Evolutionary conservation across 1,139 yeast species (phyloP).

Genomic region (Arxiozyma slooffiae): DNA sequence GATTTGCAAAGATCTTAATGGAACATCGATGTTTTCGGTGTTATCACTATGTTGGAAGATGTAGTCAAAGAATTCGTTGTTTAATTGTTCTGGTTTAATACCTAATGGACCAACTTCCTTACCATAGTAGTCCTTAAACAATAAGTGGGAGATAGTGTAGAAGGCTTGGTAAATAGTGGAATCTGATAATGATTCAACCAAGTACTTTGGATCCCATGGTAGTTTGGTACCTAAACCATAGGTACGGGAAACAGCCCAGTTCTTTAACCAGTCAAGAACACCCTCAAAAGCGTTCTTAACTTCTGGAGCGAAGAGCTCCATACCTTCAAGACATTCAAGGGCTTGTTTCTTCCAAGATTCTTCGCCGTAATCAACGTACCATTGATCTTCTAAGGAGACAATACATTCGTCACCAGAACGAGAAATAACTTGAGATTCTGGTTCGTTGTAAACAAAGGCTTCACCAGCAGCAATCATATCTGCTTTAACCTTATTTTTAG

Average conservation of each 20-base stretch:
- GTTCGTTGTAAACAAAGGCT: slow-evolving; percentile 89
- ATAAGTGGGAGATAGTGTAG: slow-evolving; percentile 80
- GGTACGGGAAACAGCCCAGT: slow-evolving; percentile 97
- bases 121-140: slow-evolving; percentile 86
- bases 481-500: slow-evolving; percentile 77
- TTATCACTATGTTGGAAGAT: slow-evolving; percentile 67
- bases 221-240: slow-evolving; percentile 92
- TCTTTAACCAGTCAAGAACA: slow-evolving; percentile 91
- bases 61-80: slow-evolving; percentile 89
- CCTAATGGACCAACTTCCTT: slow-evolving; percentile 58
- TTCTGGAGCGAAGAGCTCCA: slow-evolving; percentile 78
- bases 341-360: slow-evolving; percentile 82
- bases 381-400: slow-evolving; percentile 95
- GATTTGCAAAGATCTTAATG: slow-evolving; percentile 53
- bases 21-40: slow-evolving; percentile 45
- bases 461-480: slow-evolving; percentile 69
- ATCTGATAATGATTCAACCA: slow-evolving; percentile 92
- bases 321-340: slow-evolving; percentile 60
- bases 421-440: slow-evolving; percentile 80
- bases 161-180: slow-evolving; percentile 95
- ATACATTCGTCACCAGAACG: slow-evolving; percentile 97
- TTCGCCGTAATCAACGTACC: slow-evolving; percentile 98
- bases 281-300: slow-evolving; percentile 89
- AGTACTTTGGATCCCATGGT: slow-evolving; percentile 94
- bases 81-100: slow-evolving; percentile 75